Evolutionary conservation across 768 basidiomycete genomes (phyloP).

Genomic region (Phlebiopsis gigantea): DNA sequence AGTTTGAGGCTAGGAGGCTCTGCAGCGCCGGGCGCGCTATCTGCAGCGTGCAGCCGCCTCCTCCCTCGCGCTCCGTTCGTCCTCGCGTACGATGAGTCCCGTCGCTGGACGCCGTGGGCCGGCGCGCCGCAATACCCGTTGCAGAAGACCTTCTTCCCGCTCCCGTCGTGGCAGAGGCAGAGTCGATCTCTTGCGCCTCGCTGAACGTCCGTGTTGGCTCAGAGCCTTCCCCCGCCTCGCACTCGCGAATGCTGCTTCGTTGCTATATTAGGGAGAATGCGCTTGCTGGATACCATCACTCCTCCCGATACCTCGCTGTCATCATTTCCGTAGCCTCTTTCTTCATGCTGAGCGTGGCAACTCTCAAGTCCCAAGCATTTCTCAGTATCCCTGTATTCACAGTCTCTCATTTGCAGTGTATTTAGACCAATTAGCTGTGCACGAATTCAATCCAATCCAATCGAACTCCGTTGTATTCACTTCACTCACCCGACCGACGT

Average conservation of each 20-base stretch:
- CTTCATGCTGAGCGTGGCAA: neutral
- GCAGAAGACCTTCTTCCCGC: neutral
- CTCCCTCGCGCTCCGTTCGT: slow-evolving; percentile 12
- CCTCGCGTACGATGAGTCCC: slow-evolving; percentile 23
- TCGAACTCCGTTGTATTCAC: neutral
- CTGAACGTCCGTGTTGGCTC: slow-evolving; percentile 1
- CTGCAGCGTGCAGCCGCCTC: slow-evolving; percentile 16
- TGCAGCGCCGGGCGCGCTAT: slow-evolving; percentile 29
- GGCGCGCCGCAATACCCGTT: slow-evolving; percentile 22
- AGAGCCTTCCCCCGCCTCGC: neutral
- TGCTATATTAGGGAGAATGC: neutral
- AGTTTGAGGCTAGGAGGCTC: slow-evolving; percentile 28
- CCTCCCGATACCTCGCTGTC: slow-evolving; percentile 2
- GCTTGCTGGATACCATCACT: slow-evolving; percentile 2
- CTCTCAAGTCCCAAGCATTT: neutral
- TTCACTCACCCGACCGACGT: neutral
- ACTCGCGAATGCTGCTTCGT: slow-evolving; percentile 4
- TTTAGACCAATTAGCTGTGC: too few species aligned
- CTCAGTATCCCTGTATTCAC: slow-evolving; percentile 4
- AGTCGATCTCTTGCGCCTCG: slow-evolving; percentile 10
- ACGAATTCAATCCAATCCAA: slow-evolving; percentile 1
- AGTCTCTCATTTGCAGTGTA: slow-evolving; percentile 6
- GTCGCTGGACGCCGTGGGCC: slow-evolving; percentile 35
- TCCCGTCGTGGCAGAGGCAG: slow-evolving; percentile 8
- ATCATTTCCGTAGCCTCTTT: neutral